Percentiles rank a stretch among this genome's conserved stretches.
These are phyloP conservation scores for Penicillium sp. DNA, from an alignment of 2,329 filamentous ascomycete species.

Conservation along the genomic window DNA sequence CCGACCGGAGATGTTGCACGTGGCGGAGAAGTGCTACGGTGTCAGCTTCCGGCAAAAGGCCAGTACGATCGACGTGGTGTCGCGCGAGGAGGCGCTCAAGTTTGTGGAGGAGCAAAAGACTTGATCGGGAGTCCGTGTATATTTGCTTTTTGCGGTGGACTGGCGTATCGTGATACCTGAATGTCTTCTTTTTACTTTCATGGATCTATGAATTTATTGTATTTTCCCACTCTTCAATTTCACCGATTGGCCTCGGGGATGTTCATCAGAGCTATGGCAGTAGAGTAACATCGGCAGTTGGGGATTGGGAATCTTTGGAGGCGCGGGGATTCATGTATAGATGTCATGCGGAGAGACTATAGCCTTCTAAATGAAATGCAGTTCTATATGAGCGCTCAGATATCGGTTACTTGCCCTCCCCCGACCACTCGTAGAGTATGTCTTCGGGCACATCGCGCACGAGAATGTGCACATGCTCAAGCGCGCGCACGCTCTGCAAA, in stretches of 20 bases:
- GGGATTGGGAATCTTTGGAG: too few relatives aligned
- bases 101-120: conserved; percentile 85
- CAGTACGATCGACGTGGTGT: conserved; percentile 87
- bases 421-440: conserved; percentile 47
- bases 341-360: background rate
- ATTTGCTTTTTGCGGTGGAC: conserved; percentile 12
- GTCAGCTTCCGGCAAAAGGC: conserved; percentile 91
- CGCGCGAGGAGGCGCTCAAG: conserved; percentile 79
- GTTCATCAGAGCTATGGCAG: background rate
- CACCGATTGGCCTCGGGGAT: too few relatives aligned
- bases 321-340: too few relatives aligned
- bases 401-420: conserved; percentile 21
- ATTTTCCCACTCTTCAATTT: background rate
- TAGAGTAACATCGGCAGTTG: background rate
- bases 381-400: background rate
- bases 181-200: background rate
- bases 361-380: background rate
- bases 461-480: conserved; percentile 59
- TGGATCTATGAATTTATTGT: too few relatives aligned
- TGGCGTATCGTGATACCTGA: conserved; percentile 23
- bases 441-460: conserved; percentile 49
- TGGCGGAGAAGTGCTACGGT: conserved; percentile 97
- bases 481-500: conserved; percentile 58
- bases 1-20: conserved; percentile 89
- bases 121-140: conserved; percentile 17